Evolutionary conservation across 2,329 filamentous ascomycete genomes (phyloP), one percentile per base, ranked within the genome.

Genomic region (Myriosclerotinia scirpicola): DNA sequence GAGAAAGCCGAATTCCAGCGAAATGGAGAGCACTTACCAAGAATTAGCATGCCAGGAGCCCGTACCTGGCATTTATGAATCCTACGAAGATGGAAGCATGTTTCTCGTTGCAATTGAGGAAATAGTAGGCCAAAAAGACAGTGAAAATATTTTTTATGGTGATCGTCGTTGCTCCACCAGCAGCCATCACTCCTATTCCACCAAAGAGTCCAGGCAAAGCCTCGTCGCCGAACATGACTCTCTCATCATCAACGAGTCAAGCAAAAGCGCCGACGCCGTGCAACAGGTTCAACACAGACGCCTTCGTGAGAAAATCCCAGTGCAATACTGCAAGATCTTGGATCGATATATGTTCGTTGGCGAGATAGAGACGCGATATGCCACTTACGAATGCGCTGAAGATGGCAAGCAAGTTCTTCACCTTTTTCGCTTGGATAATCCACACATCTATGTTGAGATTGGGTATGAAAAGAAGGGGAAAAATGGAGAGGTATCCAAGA

Each of bases 1-100:
- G 38, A 30, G 56, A 50, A 50, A 2, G 12, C 7, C 7, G 30
- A 3, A 34, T 34, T 20, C 38, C 14, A 38, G n/a, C 9, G 7
- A 36, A 38, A 38, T 22, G n/a, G 14, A 50, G 7, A 26, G 17
- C 12, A 9, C 7, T 9, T n/a, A n/a, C 30, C 2, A 38, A 50
- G n/a, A 17, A 15, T 38, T 26, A 3, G 9, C 20, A 36, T 54
- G 22, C 26, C 17, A 40, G 15, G 50, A 61, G 5, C 71, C 71
- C 12, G 64, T 72, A n/a, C 60, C 58, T 50, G 71, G 71, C 20
- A 67, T 73, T 0, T 73, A 73, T 40, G 42, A 64, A 9, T 40
- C 64, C 8, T 17, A 50, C 17, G 17, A 38, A 34, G n/a, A 11
- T 6, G 48, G 46, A 22, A 14, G 9, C 5, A 54, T 8, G 6